A percentile compares a stretch with the other conserved stretches of the same genome.
phyloP scores from a whole-genome alignment of 345 rosid genomes.

The Dipteronia sinensis region DNA sequence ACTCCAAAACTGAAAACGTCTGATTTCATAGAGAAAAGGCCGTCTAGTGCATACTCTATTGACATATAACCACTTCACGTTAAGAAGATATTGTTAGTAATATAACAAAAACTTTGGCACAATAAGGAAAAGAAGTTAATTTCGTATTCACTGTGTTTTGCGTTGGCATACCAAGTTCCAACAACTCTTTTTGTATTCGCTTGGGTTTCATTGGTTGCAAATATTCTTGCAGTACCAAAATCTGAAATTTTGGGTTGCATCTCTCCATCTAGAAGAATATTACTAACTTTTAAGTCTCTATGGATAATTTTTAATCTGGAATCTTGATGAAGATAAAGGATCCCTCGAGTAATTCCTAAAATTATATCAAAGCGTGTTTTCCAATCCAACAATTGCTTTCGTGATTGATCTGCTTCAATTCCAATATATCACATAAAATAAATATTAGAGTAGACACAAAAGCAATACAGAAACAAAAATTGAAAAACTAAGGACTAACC shows the following conservation, averaged over 20 bases:
- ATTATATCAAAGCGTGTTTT: slow-evolving; percentile 29
- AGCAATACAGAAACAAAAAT: no score
- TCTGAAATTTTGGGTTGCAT: slow-evolving; percentile 46
- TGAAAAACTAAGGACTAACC: background rate
- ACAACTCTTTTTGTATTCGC: slow-evolving; percentile 32
- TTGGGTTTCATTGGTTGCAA: slow-evolving; percentile 16
- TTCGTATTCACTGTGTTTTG: no score
- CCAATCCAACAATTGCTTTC: slow-evolving; percentile 29
- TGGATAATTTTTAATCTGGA: slow-evolving; percentile 36
- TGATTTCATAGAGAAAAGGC: background rate
- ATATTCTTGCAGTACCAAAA: slow-evolving; percentile 41
- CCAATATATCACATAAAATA: background rate
- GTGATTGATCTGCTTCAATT: slow-evolving; percentile 20
- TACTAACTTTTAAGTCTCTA: slow-evolving; percentile 37
- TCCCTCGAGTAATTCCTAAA: slow-evolving; percentile 37
- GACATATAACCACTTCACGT: background rate
- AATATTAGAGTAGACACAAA: no score
- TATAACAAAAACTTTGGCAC: no score
- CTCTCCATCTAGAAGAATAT: slow-evolving; percentile 34
- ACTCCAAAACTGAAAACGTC: slow-evolving; percentile 11
- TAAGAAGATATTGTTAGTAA: no score
- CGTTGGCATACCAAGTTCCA: slow-evolving; percentile 12
- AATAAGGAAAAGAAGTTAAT: background rate
- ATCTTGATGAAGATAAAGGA: slow-evolving; percentile 43
- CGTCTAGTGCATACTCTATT: background rate